These are phyloP conservation scores for Podaxis pistillaris DNA, from an alignment of 768 basidiomycete species.

Conservation along the genomic window DNA sequence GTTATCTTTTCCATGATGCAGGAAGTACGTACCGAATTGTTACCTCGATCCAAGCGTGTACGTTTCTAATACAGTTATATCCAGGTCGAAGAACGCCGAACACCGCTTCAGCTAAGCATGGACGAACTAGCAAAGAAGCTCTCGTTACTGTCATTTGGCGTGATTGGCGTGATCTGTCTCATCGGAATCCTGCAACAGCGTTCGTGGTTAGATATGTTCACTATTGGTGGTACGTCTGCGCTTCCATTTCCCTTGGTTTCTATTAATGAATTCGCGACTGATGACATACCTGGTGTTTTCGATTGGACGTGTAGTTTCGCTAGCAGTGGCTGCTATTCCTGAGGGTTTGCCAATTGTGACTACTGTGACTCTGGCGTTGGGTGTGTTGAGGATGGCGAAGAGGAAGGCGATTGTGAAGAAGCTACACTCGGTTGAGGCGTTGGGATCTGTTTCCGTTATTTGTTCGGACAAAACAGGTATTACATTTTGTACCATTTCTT, in stretches of 20 bases:
- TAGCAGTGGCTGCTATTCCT: slow-evolving; percentile 97
- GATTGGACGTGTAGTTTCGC: slow-evolving; percentile 62
- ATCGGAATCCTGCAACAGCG: slow-evolving; percentile 85
- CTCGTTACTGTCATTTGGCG: slow-evolving; percentile 86
- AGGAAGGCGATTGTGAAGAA: slow-evolving; percentile 98
- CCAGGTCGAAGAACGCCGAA: slow-evolving; percentile 80
- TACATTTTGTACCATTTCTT: slow-evolving; percentile 18
- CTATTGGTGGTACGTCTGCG: slow-evolving; percentile 79
- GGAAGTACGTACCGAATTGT: slow-evolving; percentile 50
- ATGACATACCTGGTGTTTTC: background rate
- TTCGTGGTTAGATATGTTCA: slow-evolving; percentile 97
- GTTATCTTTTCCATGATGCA: slow-evolving; percentile 99
- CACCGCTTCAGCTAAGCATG: slow-evolving; percentile 92
- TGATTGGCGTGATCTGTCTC: slow-evolving; percentile 91
- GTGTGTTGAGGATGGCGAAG: slow-evolving; percentile 91
- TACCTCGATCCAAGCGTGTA: too few species aligned
- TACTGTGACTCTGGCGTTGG: slow-evolving; percentile 93
- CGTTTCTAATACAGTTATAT: background rate
- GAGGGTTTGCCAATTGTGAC: slow-evolving; percentile 97
- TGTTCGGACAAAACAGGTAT: slow-evolving; percentile 95
- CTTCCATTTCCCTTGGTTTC: background rate
- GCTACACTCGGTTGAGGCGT: slow-evolving; percentile 88
- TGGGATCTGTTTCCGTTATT: slow-evolving; percentile 95
- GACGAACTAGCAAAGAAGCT: slow-evolving; percentile 94
- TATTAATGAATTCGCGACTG: background rate